These are phyloP conservation scores for Fragilaria radians DNA, from an alignment of 108 stramenopile genomes.

Conservation along the genomic window DNA sequence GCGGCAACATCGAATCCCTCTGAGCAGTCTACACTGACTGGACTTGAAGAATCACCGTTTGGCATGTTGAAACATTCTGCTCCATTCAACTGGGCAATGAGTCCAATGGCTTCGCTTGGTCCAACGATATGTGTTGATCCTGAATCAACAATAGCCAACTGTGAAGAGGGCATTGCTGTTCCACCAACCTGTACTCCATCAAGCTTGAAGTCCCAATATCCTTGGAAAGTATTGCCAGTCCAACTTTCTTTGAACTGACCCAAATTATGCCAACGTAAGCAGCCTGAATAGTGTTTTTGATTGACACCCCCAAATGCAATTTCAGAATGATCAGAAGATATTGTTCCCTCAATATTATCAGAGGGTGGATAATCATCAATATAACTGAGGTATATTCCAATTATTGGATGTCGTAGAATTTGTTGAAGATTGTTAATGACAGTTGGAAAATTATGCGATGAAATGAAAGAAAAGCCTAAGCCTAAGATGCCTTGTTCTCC, in stretches of 20 bases:
- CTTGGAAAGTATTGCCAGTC: conserved; percentile 16
- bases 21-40: conserved; percentile 20
- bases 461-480: conserved; percentile 24
- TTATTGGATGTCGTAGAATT: conserved; percentile 16
- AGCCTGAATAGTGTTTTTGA: conserved; percentile 36
- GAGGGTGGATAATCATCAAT: conserved; percentile 31
- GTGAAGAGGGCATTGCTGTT: conserved; percentile 24
- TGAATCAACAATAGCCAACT: conserved; percentile 83
- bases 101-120: conserved; percentile 51
- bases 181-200: conserved; percentile 55
- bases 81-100: conserved; percentile 51
- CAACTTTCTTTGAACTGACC: conserved; percentile 24
- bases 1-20: conserved; percentile 33
- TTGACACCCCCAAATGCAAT: conserved; percentile 44
- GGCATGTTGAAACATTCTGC: conserved; percentile 38
- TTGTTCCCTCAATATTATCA: not conserved
- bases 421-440: conserved; percentile 18
- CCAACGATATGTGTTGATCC: conserved; percentile 90
- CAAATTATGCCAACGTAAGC: conserved; percentile 42
- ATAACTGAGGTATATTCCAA: conserved; percentile 27
- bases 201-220: conserved; percentile 88
- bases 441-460: conserved; percentile 26
- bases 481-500: conserved; percentile 46
- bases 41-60: not conserved
- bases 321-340: conserved; percentile 19